Percentiles rank a stretch among this genome's conserved stretches.
Evolutionary conservation across 192 early-diverging fungal species (phyloP).

Genomic region (Gigaspora rosea): DNA sequence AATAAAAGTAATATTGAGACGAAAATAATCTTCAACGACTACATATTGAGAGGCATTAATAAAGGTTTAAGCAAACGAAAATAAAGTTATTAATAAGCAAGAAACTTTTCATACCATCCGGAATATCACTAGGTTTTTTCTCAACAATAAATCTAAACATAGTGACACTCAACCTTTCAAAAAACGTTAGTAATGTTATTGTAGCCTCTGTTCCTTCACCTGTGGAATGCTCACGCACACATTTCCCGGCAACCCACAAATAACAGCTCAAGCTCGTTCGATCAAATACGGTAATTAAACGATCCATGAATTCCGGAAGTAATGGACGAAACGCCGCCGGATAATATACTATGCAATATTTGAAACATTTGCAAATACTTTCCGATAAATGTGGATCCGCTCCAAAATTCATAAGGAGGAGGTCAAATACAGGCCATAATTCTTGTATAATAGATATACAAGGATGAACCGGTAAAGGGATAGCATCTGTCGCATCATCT

Average conservation of each 20-base stretch:
- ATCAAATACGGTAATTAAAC: conserved; percentile 67
- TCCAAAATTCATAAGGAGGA: conserved; percentile 56
- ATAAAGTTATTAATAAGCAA: not conserved
- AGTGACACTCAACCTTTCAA: conserved; percentile 64
- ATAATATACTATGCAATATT: conserved; percentile 60
- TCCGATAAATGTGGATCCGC: conserved; percentile 49
- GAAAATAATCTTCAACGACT: conserved; percentile 83
- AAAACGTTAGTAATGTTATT: conserved; percentile 50
- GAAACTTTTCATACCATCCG: conserved; percentile 61
- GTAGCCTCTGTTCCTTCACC: conserved; percentile 54
- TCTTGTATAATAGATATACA: conserved; percentile 64
- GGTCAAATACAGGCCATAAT: conserved; percentile 75
- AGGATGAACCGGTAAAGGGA: conserved; percentile 58
- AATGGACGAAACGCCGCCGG: conserved; percentile 55
- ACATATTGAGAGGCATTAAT: not conserved
- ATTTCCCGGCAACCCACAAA: conserved; percentile 77
- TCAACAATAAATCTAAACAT: conserved; percentile 59
- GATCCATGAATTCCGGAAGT: conserved; percentile 58
- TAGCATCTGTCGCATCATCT: not conserved
- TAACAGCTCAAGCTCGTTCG: conserved; percentile 67
- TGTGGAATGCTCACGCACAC: conserved; percentile 63
- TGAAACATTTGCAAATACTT: conserved; percentile 58
- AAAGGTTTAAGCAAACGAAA: not conserved
- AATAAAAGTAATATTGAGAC: conserved; percentile 51
- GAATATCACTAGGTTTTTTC: conserved; percentile 55